Base-by-base conservation (phyloP, 1,284 basidiomycete species). In the Rhodotorula sp. region DNA sequence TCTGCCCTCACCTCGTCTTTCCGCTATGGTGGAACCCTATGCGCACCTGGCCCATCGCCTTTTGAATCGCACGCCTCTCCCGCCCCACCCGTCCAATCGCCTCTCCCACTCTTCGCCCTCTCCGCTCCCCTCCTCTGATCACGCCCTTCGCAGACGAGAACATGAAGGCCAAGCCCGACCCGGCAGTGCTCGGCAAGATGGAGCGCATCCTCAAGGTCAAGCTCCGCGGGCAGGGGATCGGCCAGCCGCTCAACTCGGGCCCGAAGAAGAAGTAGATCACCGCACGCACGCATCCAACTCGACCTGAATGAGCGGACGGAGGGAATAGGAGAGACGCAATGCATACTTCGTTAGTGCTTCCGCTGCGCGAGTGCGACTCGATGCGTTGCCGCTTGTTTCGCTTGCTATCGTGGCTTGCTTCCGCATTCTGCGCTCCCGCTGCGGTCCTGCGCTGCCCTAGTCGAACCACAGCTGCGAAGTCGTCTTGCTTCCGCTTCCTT, bases 161-260 rank as follows among this genome's bases (percentile, higher is more conserved):
- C 27, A 90, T 92, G 68, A 91, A 89, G 81, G 96, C 95, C 41
- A 88, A 68, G 59, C 96, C 96, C 53, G 95, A 91, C 82, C 85
- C 92, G 58, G 91, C 93, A 80, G 89, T 99, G 77, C 87, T 99
- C 45, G 86, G 87, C 74, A 98, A 98, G 86, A 88, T 98, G 78
- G 96, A 99, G 85, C 87, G 94, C 64, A 85, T 85, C 56, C 86
- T 99, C 76, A 91, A 89, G 66, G 90, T 99, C 79, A 99, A 98
- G 84, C 87, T 99, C 71, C 88, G 96, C 79, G 95, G 94, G 88
- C 81, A 61, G 23, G 70, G 67, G n/a, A 74, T 78, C 48, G 77
- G 77, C 19, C 68, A 71, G 60, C 74, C 77, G 41, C 61, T 77
- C 41, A 62, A 62, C 4, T 34, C 34, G 34, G 62, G 53, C 10